A percentile compares a stretch with the other conserved stretches of the same genome.
Evolutionary conservation across 345 rosid genomes (phyloP).

Genomic region (Syzygium grande): DNA sequence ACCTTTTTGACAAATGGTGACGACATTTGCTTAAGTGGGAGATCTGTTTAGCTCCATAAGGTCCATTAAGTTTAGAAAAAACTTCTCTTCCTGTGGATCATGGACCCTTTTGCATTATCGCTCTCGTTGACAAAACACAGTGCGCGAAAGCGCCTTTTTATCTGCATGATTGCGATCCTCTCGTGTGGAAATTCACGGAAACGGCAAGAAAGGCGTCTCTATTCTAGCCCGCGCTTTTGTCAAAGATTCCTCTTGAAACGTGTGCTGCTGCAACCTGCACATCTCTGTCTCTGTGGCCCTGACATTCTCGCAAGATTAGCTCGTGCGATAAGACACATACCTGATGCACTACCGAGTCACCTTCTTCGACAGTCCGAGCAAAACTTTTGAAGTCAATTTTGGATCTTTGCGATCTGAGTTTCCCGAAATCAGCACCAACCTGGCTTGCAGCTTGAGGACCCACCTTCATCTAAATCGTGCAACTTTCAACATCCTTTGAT

Average conservation of each 20-base stretch:
- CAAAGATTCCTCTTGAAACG: background rate
- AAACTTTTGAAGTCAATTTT: background rate
- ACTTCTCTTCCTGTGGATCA: background rate
- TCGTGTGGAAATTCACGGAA: background rate
- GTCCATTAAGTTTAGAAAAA: background rate
- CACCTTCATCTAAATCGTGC: background rate
- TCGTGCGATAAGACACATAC: background rate
- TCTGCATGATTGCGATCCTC: background rate
- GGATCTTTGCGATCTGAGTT: background rate
- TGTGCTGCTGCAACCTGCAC: background rate
- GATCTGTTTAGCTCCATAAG: background rate
- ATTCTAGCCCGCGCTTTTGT: background rate
- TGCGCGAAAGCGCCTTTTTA: background rate
- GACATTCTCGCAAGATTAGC: background rate
- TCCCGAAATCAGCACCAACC: background rate
- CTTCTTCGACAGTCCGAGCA: too few relatives aligned
- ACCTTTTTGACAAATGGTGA: background rate
- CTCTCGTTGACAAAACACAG: background rate
- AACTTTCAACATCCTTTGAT: background rate
- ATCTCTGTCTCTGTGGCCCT: background rate
- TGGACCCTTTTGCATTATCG: background rate
- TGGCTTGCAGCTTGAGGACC: background rate
- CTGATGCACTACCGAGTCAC: background rate
- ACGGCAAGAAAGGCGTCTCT: background rate
- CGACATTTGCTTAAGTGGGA: background rate